Percentiles rank a stretch among this genome's conserved stretches.
Evolutionary conservation across 2,329 filamentous ascomycete species (phyloP).

Genomic region (Colletotrichum navitas): DNA sequence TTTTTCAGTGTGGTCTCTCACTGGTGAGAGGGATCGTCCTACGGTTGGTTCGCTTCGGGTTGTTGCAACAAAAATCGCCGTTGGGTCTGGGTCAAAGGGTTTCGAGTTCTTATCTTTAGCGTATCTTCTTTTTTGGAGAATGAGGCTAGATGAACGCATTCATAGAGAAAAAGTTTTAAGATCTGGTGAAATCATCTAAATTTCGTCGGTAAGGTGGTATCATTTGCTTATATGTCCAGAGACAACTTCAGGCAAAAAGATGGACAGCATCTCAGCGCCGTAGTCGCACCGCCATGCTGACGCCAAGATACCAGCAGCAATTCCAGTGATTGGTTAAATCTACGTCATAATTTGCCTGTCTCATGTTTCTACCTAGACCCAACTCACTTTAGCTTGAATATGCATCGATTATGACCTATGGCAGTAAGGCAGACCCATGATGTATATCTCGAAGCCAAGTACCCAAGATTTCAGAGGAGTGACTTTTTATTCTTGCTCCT

Average conservation of each 20-base stretch:
- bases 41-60: background rate
- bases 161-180: no score
- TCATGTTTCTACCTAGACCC: background rate
- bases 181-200: background rate
- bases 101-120: background rate
- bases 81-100: background rate
- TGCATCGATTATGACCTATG: background rate
- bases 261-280: background rate
- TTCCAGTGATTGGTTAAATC: background rate
- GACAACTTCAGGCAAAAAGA: background rate
- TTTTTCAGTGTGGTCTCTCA: background rate
- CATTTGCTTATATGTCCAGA: background rate
- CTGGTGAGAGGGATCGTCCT: background rate
- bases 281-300: background rate
- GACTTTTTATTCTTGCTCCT: background rate
- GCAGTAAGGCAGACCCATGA: background rate
- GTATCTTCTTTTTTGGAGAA: accelerated
- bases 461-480: no score
- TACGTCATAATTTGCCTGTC: background rate
- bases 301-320: background rate
- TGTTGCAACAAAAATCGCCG: background rate
- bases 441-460: background rate
- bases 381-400: background rate
- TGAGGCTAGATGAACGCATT: no score
- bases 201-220: no score